Evolutionary conservation across 2,329 filamentous ascomycete species (phyloP), one percentile per base, ranked within the genome.

Genomic region (Colletotrichum incanum): DNA sequence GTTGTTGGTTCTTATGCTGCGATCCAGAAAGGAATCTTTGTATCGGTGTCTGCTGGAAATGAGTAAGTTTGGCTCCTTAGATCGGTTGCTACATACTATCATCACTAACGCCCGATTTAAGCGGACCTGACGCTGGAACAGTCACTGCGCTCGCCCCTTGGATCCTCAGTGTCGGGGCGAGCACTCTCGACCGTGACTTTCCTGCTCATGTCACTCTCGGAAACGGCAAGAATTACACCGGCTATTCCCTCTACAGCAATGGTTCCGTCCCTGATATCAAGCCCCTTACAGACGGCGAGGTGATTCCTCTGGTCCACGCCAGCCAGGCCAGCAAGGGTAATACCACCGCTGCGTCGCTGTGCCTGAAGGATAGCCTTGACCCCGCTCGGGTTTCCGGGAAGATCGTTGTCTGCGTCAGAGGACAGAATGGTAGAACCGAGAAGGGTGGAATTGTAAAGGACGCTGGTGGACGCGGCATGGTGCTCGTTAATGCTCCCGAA

Each of bases 111-210:
- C 20, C 45, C 8, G 45, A n/a, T 47, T 47, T 20, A n/a, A 43
- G 28, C 23, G 55, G 65, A 14, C 52, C 60, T 1, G 60, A 43
- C 34, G n/a, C 45, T 8, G 43, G 45, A 5, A 67, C 55, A 18
- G 65, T 60, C 12, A 43, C 45, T 11, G 60, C 60, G n/a, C 23
- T 67, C 16, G 41, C 52, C 2, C 67, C 67, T 0, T 70, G 67
- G 67, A n/a, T 34, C 23, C 54, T 70, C 23, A 70, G 28, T 26
- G 67, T 70, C 12, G 67, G 39, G 3, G 61, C 67, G 23, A 70
- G 67, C 54, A 70, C 60, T 9, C 20, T 70, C 18, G 67, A 70
- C 37, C 67, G 67, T 9, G 61, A 65, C 28, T 70, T 70, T 5
- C 67, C 67, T n/a, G 61, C 61, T 12, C 9, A 34, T 9, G 45